Base-by-base conservation (phyloP, 2,329 filamentous ascomycete genomes). In the Phialophora tarda region DNA sequence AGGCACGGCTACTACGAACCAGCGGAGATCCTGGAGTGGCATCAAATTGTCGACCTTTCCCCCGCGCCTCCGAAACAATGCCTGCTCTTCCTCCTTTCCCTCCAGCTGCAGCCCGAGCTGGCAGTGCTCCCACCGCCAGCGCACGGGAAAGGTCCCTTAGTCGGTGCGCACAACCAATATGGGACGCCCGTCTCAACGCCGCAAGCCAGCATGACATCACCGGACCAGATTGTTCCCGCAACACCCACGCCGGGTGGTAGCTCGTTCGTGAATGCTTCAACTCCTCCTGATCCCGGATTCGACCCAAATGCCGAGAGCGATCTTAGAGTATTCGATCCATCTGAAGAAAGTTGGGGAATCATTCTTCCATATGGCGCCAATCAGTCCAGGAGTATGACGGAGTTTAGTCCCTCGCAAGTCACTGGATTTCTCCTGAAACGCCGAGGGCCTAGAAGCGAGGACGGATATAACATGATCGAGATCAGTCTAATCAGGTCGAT, bases 321-420 rank as follows among this genome's bases (percentile, higher is more conserved):
- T 59, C 82, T 85, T 1, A 79, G 84, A 10, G 81, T 89, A 11
- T 76, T 85, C 47, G 86, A 89, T 71, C 75, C 83, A 21, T 82
- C 81, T 24, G 86, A 89, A 72, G 86, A 89, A 69, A 84, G 84
- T 0, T 89, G 86, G 85, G 81, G 80, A 34, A 76, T 88, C 7
- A 79, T 87, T 23, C 78, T 89, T 64, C 82, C 82, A 0, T 83
- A 84, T 71, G 81, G 78, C 30, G 71, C 80, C 38, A 80, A 80
- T 64, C 78, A 75, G 64, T 78, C 79, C 3, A 74, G 75, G 0
- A 78, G 78, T 55, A 71, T 81, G 41, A 77, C 78, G 7, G 78
- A 80, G 59, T 65, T 70, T 11, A 77, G 77, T 24, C 80, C 80
- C 24, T 77, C 79, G 7, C 70, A 81, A 48, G 76, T 77, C n/a